Evolutionary conservation across 768 basidiomycete species (phyloP), one percentile per base, ranked within the genome.

Genomic region (Mycena indigotica): DNA sequence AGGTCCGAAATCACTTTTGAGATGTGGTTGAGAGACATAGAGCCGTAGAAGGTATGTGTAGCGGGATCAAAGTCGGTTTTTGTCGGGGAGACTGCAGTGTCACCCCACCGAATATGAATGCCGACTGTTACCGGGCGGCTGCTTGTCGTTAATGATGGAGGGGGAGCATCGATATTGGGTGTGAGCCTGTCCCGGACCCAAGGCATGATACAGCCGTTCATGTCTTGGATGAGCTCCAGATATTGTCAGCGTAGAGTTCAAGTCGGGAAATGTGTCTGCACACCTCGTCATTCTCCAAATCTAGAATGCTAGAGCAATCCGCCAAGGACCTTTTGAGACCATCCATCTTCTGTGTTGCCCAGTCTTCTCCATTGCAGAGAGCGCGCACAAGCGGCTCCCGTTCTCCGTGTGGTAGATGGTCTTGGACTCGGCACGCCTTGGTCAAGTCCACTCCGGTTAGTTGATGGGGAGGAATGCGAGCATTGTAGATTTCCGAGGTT

Each of bases 1-100:
- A 79, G 72, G 61, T 75, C 75, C 12, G 73, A 73, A 30, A 79
- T 72, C 55, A 77, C 75, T 38, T 66, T 68, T n/a, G 8, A 2
- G 23, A 60, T 60, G 50, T 56, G 28, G 13, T 25, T 5, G 45
- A 53, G 21, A 16, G 28, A 15, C 59, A 56, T 56, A 17, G 55
- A 56, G 19, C 54, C 51, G 32, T 38, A 38, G 45, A 60, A 60
- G 16, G n/a, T 24, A 16, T 45, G 46, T 21, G 32, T 38, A 28
- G 49, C n/a, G 30, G 35, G 23, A 1, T 49, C 28, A 16, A 25
- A 19, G 54, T n/a, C 21, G 24, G 6, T 24, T 30, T 26, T 25
- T 2, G 58, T 8, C 45, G 26, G 12, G 24, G 4, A 19, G 32
- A n/a, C 29, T 2, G 58, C 58, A 40, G 59, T 60, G 59, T 60